A percentile compares a stretch with the other conserved stretches of the same genome.
These are phyloP conservation scores for Aspergillus sp. DNA, from an alignment of 2,329 filamentous ascomycete genomes.

Conservation along the genomic window DNA sequence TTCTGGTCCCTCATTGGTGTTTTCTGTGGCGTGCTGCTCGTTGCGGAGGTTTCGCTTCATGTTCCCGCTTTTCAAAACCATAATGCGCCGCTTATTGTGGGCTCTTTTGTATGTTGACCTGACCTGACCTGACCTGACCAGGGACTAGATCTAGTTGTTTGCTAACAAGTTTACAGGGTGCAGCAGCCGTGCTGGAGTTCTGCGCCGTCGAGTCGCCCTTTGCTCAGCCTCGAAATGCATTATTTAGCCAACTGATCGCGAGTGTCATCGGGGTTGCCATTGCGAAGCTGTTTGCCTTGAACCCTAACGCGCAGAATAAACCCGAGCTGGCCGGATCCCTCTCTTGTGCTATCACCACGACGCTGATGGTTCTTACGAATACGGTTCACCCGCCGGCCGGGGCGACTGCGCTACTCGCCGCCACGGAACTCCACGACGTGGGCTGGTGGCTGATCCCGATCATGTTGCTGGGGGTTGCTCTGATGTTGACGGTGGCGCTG, in stretches of 20 bases:
- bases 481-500: conserved; percentile 65
- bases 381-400: conserved; percentile 74
- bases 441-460: conserved; percentile 71
- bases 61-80: conserved; percentile 55
- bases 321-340: conserved; percentile 66
- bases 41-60: conserved; percentile 57
- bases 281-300: conserved; percentile 64
- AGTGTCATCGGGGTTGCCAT: conserved; percentile 61
- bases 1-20: conserved; percentile 66
- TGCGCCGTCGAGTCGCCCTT: conserved; percentile 70
- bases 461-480: conserved; percentile 57
- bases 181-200: conserved; percentile 73
- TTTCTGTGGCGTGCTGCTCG: conserved; percentile 60
- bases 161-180: conserved; percentile 54
- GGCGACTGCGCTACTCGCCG: conserved; percentile 69
- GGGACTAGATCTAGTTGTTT: background rate
- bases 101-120: conserved; percentile 62
- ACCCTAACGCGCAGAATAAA: conserved; percentile 49
- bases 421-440: conserved; percentile 53
- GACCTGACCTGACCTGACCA: background rate
- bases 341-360: conserved; percentile 62
- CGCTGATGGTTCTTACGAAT: conserved; percentile 67
- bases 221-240: conserved; percentile 68
- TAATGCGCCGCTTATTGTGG: conserved; percentile 62
- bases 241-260: conserved; percentile 66